Evolutionary conservation across 495 filamentous ascomycete genomes (phyloP), one percentile per base, ranked within the genome.

Genomic region (Podospora pseudocomata): DNA sequence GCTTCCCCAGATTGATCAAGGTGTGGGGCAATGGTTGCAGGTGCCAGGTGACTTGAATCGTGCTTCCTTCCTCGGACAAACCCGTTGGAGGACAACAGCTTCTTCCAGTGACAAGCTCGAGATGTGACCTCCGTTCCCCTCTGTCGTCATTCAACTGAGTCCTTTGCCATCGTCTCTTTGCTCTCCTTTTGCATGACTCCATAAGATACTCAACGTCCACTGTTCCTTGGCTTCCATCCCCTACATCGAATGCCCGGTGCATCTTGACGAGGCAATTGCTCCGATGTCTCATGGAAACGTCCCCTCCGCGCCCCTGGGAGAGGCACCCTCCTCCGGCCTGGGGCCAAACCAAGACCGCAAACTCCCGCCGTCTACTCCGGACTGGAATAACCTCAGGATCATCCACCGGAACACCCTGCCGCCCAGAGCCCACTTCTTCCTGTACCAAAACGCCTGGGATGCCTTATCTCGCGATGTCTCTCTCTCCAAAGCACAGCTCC

Each of bases 321-420:
- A 26, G 63, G 63, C 15, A n/a, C 27, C 26, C 67, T 55, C 18
- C 56, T 20, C 67, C 55, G 55, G 23, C 11, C n/a, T 58, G 3
- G 23, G 23, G n/a, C 6, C 55, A 58, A 18, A 26, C 55, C 55
- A 70, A 39, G 65, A 34, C 61, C 66, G 68, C 53, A 19, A 69
- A 30, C 26, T 68, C 57, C 75, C 75, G 4, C 60, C 54, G 16
- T 65, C 71, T n/a, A 20, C 20, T 39, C 84, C 86, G 0, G 86
- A 89, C 69, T 89, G 86, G 86, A 85, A 82, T 73, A 88, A 88
- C 71, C 80, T 86, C 60, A 71, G 81, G 28, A 80, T 91, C 63
- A 80, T 91, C 69, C 87, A 89, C 68, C 82, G 85, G 63, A 90
- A 90, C 71, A 87, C 84, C 4, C 77, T 90, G 5, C 82, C 84